Evolutionary conservation across 78 protist genomes (phyloP), one percentile per base, ranked within the genome.

Genomic region (Dictyostelium firmibasis): DNA sequence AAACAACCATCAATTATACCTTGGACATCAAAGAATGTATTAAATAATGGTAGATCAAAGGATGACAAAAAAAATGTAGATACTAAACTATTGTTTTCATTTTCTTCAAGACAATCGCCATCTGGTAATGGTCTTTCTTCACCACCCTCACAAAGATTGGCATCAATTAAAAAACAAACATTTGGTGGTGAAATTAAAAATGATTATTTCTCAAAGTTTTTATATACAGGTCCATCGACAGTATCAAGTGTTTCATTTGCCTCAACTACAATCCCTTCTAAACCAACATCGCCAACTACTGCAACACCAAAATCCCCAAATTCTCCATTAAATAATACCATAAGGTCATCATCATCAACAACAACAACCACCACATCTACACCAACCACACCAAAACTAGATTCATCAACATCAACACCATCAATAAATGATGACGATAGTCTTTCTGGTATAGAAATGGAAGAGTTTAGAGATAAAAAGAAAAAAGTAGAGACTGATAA

Each of bases 11-110:
- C 31, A 29, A 23, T 38, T 16, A 23, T 4, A 20, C 83, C 60
- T 16, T 81, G 85, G 85, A 81, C 36, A 47, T 27, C 70, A 9
- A 81, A 81, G 38, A 27, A 47, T n/a, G 60, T 38, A n/a, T 43
- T 41, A 43, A 78, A 78, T 36, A n/a, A 43, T 33, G 60, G 31
- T 5, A 23, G 10, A 70, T 4, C 77, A n/a, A 41, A 41, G 16
- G 18, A 35, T 25, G 83, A 77, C 11, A 77, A n/a, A 77, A 41
- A 77, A 6, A 77, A 41, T 41, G 31, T 13, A 23, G 43, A 72
- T 3, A 11, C 79, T 16, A 38, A n/a, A 36, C 20, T 6, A 41
- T 41, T 38, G 9, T 76, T 76, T 41, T 76, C 83, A 76, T 76
- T 38, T 8, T 7, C 83, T 16, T 57, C 67, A 38, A 33, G 16